Evolutionary conservation across 208 protist species (phyloP), one percentile per base, ranked within the genome.

Genomic region (Lotmaria passim): DNA sequence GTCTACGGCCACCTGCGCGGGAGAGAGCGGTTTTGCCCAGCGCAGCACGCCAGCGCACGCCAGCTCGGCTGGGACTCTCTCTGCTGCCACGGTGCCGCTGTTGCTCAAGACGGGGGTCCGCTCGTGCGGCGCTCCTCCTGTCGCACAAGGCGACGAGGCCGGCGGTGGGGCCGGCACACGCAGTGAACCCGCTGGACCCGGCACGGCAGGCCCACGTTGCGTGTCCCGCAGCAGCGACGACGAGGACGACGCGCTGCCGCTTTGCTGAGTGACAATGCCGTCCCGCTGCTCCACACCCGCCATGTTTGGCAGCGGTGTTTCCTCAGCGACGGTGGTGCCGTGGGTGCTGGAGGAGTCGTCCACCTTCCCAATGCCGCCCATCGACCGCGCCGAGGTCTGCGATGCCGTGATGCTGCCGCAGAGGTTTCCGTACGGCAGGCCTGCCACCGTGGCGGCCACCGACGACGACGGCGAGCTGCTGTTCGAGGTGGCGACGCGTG

Each of bases 381-480:
- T n/a, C n/a, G n/a, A n/a, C n/a, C n/a, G n/a, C n/a, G n/a, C 31
- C 15, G 57, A 63, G 1, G 10, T 38, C 30, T 64, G 58, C 43
- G 58, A 64, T n/a, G n/a, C n/a, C 43, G 30, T 23, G 44, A 28
- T 17, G 43, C 58, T 64, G 6, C 30, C 43, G 7, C 44, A 36
- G 12, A 34, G 30, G 43, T 43, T 53, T 44, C 38, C 58, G 44
- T 53, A 53, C 3, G 30, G 17, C 14, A 64, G 21, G 5, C 60
- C 60, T 23, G 60, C 23, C 60, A 66, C 33, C 12, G 60, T 66
- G 21, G 60, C 60, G 5, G 60, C 60, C 47, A 66, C 43, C 19
- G 60, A 66, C 1, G 60, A 66, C 0, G 60, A 46, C 23, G 60
- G 60, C 4, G 60, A 66, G 60, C 60, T 66, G 47, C 60, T 56